These are phyloP conservation scores for Anthracocystis panici-leucophaei DNA, from an alignment of 1,284 basidiomycete genomes.

Conservation along the genomic window DNA sequence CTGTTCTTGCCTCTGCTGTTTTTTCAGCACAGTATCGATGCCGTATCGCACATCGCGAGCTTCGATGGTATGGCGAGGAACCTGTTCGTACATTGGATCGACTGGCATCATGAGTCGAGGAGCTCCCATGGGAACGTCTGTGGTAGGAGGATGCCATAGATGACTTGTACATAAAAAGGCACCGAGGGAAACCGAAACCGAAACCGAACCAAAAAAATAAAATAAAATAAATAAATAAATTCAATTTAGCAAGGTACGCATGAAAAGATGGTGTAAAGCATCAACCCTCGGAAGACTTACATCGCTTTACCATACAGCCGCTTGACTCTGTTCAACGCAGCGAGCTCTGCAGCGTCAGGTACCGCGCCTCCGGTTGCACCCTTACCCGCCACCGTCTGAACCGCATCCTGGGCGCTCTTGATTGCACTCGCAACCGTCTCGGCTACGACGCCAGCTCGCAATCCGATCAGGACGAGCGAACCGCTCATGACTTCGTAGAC, in stretches of 20 bases:
- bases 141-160: slow-evolving; percentile 26
- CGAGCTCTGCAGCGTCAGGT: slow-evolving; percentile 43
- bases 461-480: slow-evolving; percentile 70
- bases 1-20: slow-evolving; percentile 20
- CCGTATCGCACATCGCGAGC: slow-evolving; percentile 25
- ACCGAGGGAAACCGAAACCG: neutral
- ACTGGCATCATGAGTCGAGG: slow-evolving; percentile 50
- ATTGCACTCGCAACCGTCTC: slow-evolving; percentile 17
- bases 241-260: neutral
- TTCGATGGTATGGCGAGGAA: slow-evolving; percentile 15
- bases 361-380: slow-evolving; percentile 32
- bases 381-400: slow-evolving; percentile 3
- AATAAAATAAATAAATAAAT: too few species aligned
- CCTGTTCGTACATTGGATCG: slow-evolving; percentile 25
- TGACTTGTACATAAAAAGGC: slow-evolving; percentile 7
- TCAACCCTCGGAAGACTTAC: slow-evolving; percentile 11
- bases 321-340: slow-evolving; percentile 21
- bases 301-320: slow-evolving; percentile 43
- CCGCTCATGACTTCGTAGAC: slow-evolving; percentile 74
- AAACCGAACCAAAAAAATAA: too few species aligned
- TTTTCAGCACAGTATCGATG: slow-evolving; percentile 37
- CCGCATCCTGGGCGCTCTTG: slow-evolving; percentile 27
- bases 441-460: slow-evolving; percentile 16
- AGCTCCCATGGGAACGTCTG: slow-evolving; percentile 28
- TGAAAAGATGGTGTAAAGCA: neutral